phyloP scores from a whole-genome alignment of 2,329 filamentous ascomycete genomes.

The Arthrobotrys entomopaga region DNA sequence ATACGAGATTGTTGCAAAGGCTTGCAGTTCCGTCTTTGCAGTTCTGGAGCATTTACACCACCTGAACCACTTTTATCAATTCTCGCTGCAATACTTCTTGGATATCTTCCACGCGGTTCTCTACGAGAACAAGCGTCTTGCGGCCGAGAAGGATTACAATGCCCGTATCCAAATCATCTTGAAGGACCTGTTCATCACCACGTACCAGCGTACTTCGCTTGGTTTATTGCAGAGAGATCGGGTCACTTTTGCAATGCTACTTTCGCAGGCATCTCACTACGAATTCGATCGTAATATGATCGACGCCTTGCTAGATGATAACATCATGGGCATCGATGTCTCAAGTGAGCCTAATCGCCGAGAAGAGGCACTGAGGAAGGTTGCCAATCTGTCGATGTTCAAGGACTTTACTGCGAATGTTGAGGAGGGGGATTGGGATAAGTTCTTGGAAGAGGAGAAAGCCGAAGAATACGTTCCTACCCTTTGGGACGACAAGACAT shows the following conservation, averaged over 20 bases:
- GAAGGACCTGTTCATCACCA: constrained; percentile 86
- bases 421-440: constrained; percentile 75
- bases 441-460: constrained; percentile 84
- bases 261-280: constrained; percentile 95
- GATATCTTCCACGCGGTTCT: constrained; percentile 96
- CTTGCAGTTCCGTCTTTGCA: constrained; percentile 96
- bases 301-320: constrained; percentile 83
- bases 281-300: constrained; percentile 91
- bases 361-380: constrained; percentile 75
- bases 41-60: constrained; percentile 97
- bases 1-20: constrained; percentile 90
- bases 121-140: constrained; percentile 78
- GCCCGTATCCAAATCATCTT: constrained; percentile 88
- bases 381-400: constrained; percentile 76
- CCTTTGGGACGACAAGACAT: constrained; percentile 70
- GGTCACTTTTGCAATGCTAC: constrained; percentile 91
- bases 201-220: constrained; percentile 94
- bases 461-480: constrained; percentile 84
- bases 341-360: constrained; percentile 74
- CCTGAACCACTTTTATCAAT: constrained; percentile 99
- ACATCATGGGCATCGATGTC: constrained; percentile 79
- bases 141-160: constrained; percentile 77
- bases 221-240: constrained; percentile 93
- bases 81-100: constrained; percentile 97
- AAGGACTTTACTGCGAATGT: constrained; percentile 76